These are phyloP conservation scores for Knoxia roxburghii DNA, from an alignment of 257 asterid genomes.

Conservation along the genomic window DNA sequence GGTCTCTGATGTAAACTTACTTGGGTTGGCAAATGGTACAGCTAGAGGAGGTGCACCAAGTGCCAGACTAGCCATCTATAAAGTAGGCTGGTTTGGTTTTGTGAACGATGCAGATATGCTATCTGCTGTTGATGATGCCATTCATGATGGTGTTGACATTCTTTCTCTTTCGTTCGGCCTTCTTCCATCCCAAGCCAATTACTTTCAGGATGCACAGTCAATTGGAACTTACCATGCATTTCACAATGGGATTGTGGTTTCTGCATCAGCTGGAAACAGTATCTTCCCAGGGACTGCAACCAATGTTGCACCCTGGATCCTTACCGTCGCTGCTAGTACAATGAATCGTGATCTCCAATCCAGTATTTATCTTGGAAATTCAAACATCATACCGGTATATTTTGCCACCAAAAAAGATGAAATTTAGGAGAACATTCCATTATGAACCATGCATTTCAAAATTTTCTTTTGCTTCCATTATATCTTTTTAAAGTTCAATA, in stretches of 20 bases:
- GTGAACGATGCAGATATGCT: constrained; percentile 58
- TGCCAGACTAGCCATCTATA: constrained; percentile 60
- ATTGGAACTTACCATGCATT: constrained; percentile 63
- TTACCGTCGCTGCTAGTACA: constrained; percentile 73
- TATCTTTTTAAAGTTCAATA: no score
- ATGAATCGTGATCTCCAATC: constrained; percentile 44
- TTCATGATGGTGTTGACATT: constrained; percentile 58
- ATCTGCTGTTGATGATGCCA: constrained; percentile 62
- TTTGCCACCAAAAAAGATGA: not conserved
- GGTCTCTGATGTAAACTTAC: constrained; percentile 43
- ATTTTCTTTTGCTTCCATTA: no score
- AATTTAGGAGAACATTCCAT: not conserved
- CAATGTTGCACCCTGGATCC: constrained; percentile 70
- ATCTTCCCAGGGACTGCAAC: constrained; percentile 28
- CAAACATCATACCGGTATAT: constrained; percentile 32
- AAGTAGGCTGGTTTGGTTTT: constrained; percentile 54
- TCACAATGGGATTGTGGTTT: constrained; percentile 58
- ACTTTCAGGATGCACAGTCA: constrained; percentile 42
- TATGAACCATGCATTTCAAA: no score
- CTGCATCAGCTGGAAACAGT: constrained; percentile 58
- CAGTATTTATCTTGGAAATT: constrained; percentile 37
- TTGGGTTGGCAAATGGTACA: constrained; percentile 55
- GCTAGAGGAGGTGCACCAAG: constrained; percentile 72
- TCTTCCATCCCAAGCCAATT: constrained; percentile 27
- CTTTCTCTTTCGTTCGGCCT: constrained; percentile 63